Conservation (phyloP, 331 rosid genomes). For the Quercus phellos region DNA sequence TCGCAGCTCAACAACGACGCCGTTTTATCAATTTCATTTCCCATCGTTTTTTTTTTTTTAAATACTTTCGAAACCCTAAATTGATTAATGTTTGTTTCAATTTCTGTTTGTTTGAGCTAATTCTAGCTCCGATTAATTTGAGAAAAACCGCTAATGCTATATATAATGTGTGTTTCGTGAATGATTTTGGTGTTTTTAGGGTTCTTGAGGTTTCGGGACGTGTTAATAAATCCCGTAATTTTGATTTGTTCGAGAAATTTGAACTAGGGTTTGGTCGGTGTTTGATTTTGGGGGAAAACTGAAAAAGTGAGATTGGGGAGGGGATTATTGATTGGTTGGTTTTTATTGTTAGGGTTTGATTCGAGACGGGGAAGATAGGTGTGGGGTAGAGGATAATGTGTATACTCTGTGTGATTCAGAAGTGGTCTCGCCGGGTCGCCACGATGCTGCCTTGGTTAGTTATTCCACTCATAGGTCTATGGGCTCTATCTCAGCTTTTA, state of each 20-base stretch:
- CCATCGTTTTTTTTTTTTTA: neutral
- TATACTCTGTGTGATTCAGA: conserved; percentile 99
- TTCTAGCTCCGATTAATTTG: conserved; percentile 14
- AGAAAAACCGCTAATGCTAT: conserved; percentile 26
- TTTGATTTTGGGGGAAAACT: conserved; percentile 15
- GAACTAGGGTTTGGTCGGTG: conserved; percentile 56
- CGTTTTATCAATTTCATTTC: neutral
- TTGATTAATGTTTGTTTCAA: conserved; percentile 12
- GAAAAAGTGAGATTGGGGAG: conserved; percentile 16
- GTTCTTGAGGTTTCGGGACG: conserved; percentile 52
- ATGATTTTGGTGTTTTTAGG: conserved; percentile 49
- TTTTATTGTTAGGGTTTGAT: conserved; percentile 38
- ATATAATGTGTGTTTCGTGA: conserved; percentile 18
- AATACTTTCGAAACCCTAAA: neutral
- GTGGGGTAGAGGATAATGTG: conserved; percentile 93
- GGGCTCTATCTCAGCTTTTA: conserved; percentile 97
- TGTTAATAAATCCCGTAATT: conserved; percentile 13
- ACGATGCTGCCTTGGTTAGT: conserved; percentile 99
- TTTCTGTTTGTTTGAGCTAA: neutral
- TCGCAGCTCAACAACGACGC: conserved; percentile 18
- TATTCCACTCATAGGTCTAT: conserved; percentile 85
- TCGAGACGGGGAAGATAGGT: conserved; percentile 50
- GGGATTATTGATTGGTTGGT: conserved; percentile 15
- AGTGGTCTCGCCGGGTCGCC: conserved; percentile 99
- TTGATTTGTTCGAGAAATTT: conserved; percentile 32